These are phyloP conservation scores for Cafeteria roenbergensis DNA, from an alignment of 108 stramenopile species.

Conservation along the genomic window DNA sequence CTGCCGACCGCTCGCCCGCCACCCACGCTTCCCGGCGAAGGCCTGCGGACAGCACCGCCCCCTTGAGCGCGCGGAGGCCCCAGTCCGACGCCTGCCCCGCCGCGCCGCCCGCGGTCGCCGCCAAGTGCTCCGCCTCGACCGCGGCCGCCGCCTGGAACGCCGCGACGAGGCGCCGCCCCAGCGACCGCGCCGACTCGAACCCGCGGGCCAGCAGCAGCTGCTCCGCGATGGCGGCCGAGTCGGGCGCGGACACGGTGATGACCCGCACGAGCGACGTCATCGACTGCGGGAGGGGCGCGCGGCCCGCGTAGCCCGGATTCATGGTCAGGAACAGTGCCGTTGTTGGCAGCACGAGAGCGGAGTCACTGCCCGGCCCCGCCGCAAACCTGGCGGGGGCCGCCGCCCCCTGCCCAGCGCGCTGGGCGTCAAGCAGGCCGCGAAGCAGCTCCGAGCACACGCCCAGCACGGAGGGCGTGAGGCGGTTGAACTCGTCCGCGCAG, in stretches of 20 bases:
- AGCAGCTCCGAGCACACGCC: constrained; percentile 21
- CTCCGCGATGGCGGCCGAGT: constrained; percentile 35
- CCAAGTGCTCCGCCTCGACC: no score
- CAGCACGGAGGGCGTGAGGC: constrained; percentile 34
- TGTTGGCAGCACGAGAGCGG: constrained; percentile 17
- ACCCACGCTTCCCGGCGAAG: no score
- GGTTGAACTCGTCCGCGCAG: constrained; percentile 40
- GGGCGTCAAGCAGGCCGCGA: not conserved
- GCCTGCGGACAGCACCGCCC: no score
- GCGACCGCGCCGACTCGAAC: constrained; percentile 33
- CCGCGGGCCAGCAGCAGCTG: constrained; percentile 55
- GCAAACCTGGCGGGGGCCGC: not conserved
- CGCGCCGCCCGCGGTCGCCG: no score
- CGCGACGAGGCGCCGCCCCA: constrained; percentile 38
- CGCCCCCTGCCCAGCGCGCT: not conserved
- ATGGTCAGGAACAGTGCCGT: constrained; percentile 43
- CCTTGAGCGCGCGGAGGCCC: no score
- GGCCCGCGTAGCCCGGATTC: constrained; percentile 44
- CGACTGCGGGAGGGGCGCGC: constrained; percentile 37
- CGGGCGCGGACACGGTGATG: constrained; percentile 43
- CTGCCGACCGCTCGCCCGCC: no score
- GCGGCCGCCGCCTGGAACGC: no score
- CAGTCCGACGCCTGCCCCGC: no score
- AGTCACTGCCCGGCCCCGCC: not conserved
- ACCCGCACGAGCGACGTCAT: constrained; percentile 34